Percentiles rank a stretch among this genome's conserved stretches.
These are phyloP conservation scores for Trifolium pratense DNA, from an alignment of 306 rosid species.

Conservation along the genomic window DNA sequence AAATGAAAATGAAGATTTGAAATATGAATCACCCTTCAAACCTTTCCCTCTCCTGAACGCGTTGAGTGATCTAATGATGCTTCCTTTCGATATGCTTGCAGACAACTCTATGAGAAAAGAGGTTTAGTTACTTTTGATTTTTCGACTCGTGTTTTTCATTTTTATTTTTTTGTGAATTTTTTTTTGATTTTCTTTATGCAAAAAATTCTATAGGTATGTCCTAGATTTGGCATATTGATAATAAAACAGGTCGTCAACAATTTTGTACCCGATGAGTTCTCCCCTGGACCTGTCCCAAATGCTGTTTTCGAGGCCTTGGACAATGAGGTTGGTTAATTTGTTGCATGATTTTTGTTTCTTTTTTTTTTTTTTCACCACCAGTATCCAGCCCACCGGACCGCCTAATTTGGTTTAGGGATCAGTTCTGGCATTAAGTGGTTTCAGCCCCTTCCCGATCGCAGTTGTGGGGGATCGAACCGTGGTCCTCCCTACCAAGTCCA, in stretches of 20 bases:
- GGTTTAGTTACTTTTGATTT: constrained; percentile 51
- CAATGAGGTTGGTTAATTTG: constrained; percentile 61
- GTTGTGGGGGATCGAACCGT: no score
- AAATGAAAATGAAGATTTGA: constrained; percentile 47
- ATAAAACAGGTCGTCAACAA: constrained; percentile 69
- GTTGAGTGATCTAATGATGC: constrained; percentile 92
- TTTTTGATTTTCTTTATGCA: neutral
- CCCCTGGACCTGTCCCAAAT: constrained; percentile 70
- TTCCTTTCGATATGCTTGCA: constrained; percentile 79
- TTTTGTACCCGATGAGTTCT: constrained; percentile 90
- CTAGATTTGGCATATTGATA: constrained; percentile 64
- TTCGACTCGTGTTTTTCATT: neutral
- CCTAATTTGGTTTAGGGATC: no score
- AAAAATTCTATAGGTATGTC: constrained; percentile 67
- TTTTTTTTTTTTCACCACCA: no score
- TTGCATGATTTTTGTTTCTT: constrained; percentile 3
- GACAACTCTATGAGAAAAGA: constrained; percentile 69
- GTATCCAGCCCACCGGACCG: no score
- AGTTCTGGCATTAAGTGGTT: no score
- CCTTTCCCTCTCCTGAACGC: constrained; percentile 77
- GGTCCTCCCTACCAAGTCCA: no score
- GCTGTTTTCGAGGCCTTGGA: constrained; percentile 67
- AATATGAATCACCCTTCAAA: constrained; percentile 62
- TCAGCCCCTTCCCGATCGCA: no score
- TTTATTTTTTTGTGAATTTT: neutral